Percentiles rank a stretch among this genome's conserved stretches.
Evolutionary conservation across 805 yeast genomes (phyloP).

Genomic region (Metschnikowia anglica): DNA sequence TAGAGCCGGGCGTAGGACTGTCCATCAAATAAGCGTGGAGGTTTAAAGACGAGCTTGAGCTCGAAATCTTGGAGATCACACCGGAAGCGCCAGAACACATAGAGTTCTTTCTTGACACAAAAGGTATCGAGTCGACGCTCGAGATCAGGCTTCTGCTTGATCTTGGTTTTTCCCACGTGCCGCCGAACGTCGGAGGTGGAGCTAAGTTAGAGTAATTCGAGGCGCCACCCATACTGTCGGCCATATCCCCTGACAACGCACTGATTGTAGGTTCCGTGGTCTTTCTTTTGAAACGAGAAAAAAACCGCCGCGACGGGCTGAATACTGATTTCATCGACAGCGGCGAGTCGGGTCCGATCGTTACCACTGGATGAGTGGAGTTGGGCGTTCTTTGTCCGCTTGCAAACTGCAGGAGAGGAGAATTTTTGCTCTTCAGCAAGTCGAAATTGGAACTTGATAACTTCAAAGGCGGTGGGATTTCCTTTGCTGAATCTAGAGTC

Average conservation of each 20-base stretch:
- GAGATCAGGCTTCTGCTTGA: conserved; percentile 14
- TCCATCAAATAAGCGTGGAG: conserved; percentile 44
- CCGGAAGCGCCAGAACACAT: conserved; percentile 24
- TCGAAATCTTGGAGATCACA: conserved; percentile 35
- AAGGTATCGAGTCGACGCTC: conserved; percentile 14
- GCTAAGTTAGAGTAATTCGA: conserved; percentile 27
- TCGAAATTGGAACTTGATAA: conserved; percentile 16
- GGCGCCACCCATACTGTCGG: conserved; percentile 1
- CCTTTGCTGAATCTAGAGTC: background rate
- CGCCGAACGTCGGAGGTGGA: conserved; percentile 40
- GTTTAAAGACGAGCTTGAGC: conserved; percentile 42
- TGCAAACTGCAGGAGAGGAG: conserved; percentile 8
- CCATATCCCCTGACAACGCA: conserved; percentile 30
- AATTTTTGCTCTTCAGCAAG: background rate
- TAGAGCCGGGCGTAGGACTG: conserved; percentile 20
- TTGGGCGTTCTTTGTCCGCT: conserved; percentile 22
- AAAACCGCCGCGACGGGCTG: conserved; percentile 41
- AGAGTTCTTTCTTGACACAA: conserved; percentile 30
- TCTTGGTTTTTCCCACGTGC: conserved; percentile 8
- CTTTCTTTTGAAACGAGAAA: conserved; percentile 28
- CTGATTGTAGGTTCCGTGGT: conserved; percentile 28
- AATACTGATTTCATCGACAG: conserved; percentile 31
- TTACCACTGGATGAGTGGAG: conserved; percentile 27
- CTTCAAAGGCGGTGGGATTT: conserved; percentile 17
- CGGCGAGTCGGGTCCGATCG: conserved; percentile 43